Evolutionary conservation across 768 basidiomycete genomes (phyloP).

Genomic region (Tylopilus plumbeoviolaceoides): DNA sequence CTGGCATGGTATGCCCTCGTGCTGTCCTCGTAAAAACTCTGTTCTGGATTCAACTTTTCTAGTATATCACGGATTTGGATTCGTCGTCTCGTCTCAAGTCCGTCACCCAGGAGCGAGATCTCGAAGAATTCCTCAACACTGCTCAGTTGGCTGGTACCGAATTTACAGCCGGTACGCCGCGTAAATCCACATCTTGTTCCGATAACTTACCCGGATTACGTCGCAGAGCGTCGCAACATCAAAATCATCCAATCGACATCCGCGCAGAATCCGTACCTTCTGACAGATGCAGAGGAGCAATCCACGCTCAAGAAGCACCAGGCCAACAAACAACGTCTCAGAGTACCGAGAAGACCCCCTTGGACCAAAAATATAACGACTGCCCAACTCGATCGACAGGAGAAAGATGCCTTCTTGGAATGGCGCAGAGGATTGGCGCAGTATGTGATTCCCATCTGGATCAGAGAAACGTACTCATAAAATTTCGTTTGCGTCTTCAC

Average conservation of each 20-base stretch:
- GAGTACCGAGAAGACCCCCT: slow-evolving; percentile 84
- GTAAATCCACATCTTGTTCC: background rate
- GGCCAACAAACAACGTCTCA: slow-evolving; percentile 67
- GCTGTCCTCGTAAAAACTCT: background rate
- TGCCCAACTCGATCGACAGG: slow-evolving; percentile 79
- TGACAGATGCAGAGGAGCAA: slow-evolving; percentile 78
- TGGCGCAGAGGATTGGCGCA: slow-evolving; percentile 91
- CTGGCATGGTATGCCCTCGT: slow-evolving; percentile 55
- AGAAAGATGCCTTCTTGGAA: slow-evolving; percentile 85
- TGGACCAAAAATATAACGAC: slow-evolving; percentile 84
- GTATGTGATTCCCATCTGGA: slow-evolving; percentile 46
- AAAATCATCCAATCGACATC: slow-evolving; percentile 63
- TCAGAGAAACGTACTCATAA: background rate
- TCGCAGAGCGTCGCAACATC: slow-evolving; percentile 70
- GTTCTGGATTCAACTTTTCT: slow-evolving; percentile 23
- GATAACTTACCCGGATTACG: slow-evolving; percentile 1
- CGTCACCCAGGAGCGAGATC: slow-evolving; percentile 91
- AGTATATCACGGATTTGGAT: slow-evolving; percentile 75
- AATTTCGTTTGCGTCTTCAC: background rate
- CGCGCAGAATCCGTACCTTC: slow-evolving; percentile 79
- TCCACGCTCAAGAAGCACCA: slow-evolving; percentile 69
- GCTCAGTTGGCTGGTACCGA: slow-evolving; percentile 94
- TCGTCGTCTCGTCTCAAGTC: slow-evolving; percentile 71
- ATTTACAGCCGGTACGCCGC: slow-evolving; percentile 81
- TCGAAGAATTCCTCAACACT: slow-evolving; percentile 94